Base-by-base conservation (phyloP, 1,284 basidiomycete genomes). In the Athelia psychrophila region DNA sequence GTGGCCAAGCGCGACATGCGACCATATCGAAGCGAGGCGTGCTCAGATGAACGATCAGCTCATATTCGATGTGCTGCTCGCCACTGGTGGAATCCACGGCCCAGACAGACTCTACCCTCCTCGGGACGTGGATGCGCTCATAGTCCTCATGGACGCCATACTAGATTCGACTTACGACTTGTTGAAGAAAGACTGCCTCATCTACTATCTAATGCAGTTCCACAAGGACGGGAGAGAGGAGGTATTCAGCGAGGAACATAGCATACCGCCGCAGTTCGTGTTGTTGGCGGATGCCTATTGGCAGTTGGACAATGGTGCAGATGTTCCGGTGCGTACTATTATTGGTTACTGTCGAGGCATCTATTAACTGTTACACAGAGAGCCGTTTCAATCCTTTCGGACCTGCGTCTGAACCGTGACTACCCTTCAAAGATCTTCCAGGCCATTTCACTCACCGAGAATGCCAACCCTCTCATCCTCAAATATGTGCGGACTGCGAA, bases 171-270 rank as follows among this genome's bases (percentile, higher is more conserved):
- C 70, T 3, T 93, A 88, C 58, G 90, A 93, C 64, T 64, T 68
- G 25, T 75, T 92, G 52, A 91, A 92, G 74, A 84, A 84, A 65
- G 83, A 90, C 55, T 88, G 86, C 56, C 69, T 92, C 32, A 70
- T 90, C 1, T 92, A 90, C 66, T 90, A 83, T 60, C 68, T 92
- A 54, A 73, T 92, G 51, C 90, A 88, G 62, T 88, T 84, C 81
- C 79, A 84, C 55, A 71, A 77, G 59, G 87, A 90, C 60, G 78
- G 79, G 2, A 70, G 81, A 36, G 86, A 86, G 60, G 70, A 67
- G 23, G 68, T 65, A 24, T 91, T 84, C 60, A 71, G 72, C 50
- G 66, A 75, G 40, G 76, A 81, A 35, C 72, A 76, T 35, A 80
- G 77, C 56, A 84, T 91, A 54, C 81, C 86, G 6, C 84, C 86